Base-by-base conservation (phyloP, 2,329 filamentous ascomycete species). In the Hymenoscyphus albidus region DNA sequence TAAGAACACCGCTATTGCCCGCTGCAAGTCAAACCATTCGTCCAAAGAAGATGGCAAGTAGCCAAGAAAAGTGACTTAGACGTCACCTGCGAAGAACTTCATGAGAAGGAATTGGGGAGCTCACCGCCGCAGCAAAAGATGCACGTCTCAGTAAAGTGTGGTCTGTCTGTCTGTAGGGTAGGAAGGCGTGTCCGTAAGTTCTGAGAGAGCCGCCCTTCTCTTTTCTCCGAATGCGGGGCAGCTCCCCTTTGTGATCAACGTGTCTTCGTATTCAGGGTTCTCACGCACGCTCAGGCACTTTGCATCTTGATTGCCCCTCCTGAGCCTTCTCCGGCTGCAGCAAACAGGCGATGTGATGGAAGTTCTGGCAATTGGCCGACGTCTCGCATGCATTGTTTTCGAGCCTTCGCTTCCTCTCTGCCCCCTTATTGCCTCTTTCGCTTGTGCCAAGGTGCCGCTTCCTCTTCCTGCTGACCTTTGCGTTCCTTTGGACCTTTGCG, bases 391-490 rank as follows among this genome's bases (percentile, higher is more conserved):
- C n/a, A 22, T 51, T 51, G 44, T 51, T 51, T 51, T 12, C 7
- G n/a, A 51, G 44, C n/a, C 44, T 51, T 51, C 44, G 44, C 18
- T 51, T 51, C 44, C 44, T 51, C 44, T 22, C n/a, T 51, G 44
- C 44, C 44, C 44, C 44, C 44, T 22, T 22, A 22, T 51, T 48
- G 12, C 18, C 44, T 12, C 44, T 51, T 51, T 51, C 44, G 44
- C 44, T 51, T 12, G 44, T 51, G 44, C 44, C 44, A 51, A 51
- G 44, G 9, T 1, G 44, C 44, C n/a, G n/a, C 1, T 35, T 35
- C 22, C 44, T 27, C 1, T 22, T 27, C 44, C n/a, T 7, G 44
- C 44, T n/a, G 44, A 51, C 44, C n/a, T 51, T 22, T 51, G 10
- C 44, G 44, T 18, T 18, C 44, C 44, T 51, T 51, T 27, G 27